Percentiles rank a stretch among this genome's conserved stretches.
Conservation (phyloP, 306 rosid species). For the Gillenia trifoliata region DNA sequence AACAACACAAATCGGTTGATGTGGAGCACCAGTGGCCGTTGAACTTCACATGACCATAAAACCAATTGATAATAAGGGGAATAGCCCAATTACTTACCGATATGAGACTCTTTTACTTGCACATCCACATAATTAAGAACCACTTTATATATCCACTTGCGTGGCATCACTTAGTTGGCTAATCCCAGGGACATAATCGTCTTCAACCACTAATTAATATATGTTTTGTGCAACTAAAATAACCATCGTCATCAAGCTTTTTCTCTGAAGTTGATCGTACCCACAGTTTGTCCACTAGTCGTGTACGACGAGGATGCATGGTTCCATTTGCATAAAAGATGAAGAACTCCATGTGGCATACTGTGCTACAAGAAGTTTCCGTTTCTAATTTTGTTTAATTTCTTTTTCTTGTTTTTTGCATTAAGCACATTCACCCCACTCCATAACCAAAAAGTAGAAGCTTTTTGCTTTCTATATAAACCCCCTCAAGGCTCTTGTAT, state of each 20-base stretch:
- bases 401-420: not conserved
- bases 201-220: not conserved
- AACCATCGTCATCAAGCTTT: not conserved
- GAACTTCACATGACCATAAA: no score
- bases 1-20: no score
- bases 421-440: constrained; percentile 2
- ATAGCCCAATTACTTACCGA: no score
- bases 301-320: not conserved
- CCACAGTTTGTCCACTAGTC: not conserved
- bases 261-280: not conserved
- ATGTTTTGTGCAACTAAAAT: not conserved
- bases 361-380: not conserved
- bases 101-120: no score
- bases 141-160: not conserved
- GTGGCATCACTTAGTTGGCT: not conserved
- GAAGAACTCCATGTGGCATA: not conserved
- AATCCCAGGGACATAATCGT: not conserved
- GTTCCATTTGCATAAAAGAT: not conserved
- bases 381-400: not conserved
- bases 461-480: constrained; percentile 23
- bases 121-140: no score
- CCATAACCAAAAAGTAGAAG: constrained; percentile 2
- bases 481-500: constrained; percentile 9
- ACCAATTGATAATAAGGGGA: no score
- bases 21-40: no score